phyloP scores from a whole-genome alignment of 306 rosid species.

The Sindora glabra region DNA sequence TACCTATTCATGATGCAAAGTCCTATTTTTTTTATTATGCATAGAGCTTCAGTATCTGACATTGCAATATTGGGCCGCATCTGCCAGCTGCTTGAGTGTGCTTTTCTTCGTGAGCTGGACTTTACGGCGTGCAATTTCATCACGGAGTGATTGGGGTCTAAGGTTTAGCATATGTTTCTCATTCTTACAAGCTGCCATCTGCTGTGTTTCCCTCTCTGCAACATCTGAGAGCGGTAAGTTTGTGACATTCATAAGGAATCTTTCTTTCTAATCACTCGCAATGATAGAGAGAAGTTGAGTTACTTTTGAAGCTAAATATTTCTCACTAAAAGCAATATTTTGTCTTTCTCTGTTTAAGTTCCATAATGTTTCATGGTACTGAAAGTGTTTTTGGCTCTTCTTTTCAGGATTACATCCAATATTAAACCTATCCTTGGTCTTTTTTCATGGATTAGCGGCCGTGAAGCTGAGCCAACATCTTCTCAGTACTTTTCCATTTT shows the following conservation, averaged over 20 bases:
- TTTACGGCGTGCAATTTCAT: conserved; percentile 15
- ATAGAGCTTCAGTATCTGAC: conserved; percentile 69
- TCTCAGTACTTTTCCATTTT: conserved; percentile 67
- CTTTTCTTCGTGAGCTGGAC: conserved; percentile 44
- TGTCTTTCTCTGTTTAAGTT: too few relatives aligned
- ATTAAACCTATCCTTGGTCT: conserved; percentile 59
- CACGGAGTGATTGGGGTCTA: conserved; percentile 31
- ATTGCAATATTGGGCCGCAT: conserved; percentile 82
- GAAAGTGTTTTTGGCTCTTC: neutral
- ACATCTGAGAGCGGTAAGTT: conserved; percentile 48
- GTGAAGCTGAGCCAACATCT: conserved; percentile 67
- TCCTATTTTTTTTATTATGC: too few relatives aligned
- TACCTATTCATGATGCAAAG: too few relatives aligned
- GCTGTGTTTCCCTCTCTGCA: conserved; percentile 39
- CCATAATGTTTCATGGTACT: neutral
- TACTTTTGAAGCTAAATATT: too few relatives aligned
- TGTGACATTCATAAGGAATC: neutral
- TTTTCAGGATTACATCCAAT: conserved; percentile 40
- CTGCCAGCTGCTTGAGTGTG: conserved; percentile 62
- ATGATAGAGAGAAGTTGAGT: too few relatives aligned
- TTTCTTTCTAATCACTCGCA: neutral
- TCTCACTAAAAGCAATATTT: too few relatives aligned
- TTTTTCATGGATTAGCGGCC: conserved; percentile 76
- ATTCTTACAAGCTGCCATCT: conserved; percentile 32
- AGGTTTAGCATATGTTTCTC: conserved; percentile 39